These are phyloP conservation scores for Aurifilum marmelostoma DNA, from an alignment of 2,329 filamentous ascomycete species.

Conservation along the genomic window DNA sequence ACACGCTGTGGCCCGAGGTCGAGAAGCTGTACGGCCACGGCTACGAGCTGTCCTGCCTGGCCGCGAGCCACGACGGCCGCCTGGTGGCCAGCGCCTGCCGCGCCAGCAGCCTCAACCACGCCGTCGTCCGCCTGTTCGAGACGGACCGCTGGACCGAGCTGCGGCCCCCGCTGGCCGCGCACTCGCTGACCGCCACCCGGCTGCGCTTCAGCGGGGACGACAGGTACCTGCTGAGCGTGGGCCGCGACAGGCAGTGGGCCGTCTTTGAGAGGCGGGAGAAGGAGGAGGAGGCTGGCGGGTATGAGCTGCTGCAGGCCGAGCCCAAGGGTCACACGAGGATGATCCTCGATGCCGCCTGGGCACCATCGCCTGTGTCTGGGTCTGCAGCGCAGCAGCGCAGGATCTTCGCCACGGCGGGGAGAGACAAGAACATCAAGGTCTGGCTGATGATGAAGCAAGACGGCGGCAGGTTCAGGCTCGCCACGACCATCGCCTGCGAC, in stretches of 20 bases:
- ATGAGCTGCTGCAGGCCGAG: constrained; percentile 65
- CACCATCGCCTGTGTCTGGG: constrained; percentile 48
- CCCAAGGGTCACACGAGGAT: constrained; percentile 88
- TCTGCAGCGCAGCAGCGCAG: constrained; percentile 34
- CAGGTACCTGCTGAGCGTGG: constrained; percentile 78
- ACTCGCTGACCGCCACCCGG: constrained; percentile 83
- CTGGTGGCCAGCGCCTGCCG: constrained; percentile 91
- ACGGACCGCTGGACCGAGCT: constrained; percentile 87
- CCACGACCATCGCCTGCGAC: constrained; percentile 56
- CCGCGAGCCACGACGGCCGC: constrained; percentile 72
- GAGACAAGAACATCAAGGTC: constrained; percentile 82
- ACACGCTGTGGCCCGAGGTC: constrained; percentile 92
- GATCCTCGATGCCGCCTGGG: constrained; percentile 90
- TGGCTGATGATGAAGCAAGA: constrained; percentile 58
- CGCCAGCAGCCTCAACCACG: constrained; percentile 90
- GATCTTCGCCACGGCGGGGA: constrained; percentile 82
- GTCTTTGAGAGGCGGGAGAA: constrained; percentile 71
- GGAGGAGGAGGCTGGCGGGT: constrained; percentile 45
- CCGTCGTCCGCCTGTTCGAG: constrained; percentile 90
- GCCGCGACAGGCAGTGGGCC: constrained; percentile 88
- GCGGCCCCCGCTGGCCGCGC: constrained; percentile 78
- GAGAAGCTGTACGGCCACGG: constrained; percentile 98
- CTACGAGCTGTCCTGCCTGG: constrained; percentile 91
- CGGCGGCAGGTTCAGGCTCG: constrained; percentile 53
- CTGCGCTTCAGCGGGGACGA: constrained; percentile 81